Percentiles rank a stretch among this genome's conserved stretches.
Conservation (phyloP, 345 rosid species). For the Moricandia moricandioides region DNA sequence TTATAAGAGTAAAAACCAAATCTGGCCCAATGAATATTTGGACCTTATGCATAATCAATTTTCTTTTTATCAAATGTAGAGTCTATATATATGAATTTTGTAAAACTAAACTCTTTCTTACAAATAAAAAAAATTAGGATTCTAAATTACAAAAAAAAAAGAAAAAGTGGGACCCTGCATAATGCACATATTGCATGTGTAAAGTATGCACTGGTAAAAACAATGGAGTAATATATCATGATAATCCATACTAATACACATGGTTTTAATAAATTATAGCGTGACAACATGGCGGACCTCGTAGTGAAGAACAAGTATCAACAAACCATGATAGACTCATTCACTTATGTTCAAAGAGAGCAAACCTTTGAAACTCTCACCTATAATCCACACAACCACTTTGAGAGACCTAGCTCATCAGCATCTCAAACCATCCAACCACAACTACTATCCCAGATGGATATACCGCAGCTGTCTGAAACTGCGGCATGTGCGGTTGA, state of each 20-base stretch:
- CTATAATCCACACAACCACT: neutral
- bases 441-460: slow-evolving; percentile 35
- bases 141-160: too few species aligned
- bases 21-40: too few species aligned
- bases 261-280: slow-evolving; percentile 38
- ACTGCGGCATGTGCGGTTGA: slow-evolving; percentile 50
- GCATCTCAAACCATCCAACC: neutral
- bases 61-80: too few species aligned
- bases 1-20: too few species aligned
- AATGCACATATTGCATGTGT: too few species aligned
- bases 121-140: too few species aligned
- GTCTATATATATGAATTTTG: too few species aligned
- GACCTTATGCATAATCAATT: too few species aligned
- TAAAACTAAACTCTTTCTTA: too few species aligned
- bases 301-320: slow-evolving; percentile 42
- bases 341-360: neutral
- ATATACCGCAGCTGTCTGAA: slow-evolving; percentile 41
- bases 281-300: slow-evolving; percentile 28
- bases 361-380: neutral
- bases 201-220: neutral
- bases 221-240: neutral
- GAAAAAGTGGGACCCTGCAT: too few species aligned
- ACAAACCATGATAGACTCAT: slow-evolving; percentile 19
- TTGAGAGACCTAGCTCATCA: neutral
- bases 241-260: neutral